Conservation (phyloP, 768 basidiomycete species). For the Tulasnella sp. region DNA sequence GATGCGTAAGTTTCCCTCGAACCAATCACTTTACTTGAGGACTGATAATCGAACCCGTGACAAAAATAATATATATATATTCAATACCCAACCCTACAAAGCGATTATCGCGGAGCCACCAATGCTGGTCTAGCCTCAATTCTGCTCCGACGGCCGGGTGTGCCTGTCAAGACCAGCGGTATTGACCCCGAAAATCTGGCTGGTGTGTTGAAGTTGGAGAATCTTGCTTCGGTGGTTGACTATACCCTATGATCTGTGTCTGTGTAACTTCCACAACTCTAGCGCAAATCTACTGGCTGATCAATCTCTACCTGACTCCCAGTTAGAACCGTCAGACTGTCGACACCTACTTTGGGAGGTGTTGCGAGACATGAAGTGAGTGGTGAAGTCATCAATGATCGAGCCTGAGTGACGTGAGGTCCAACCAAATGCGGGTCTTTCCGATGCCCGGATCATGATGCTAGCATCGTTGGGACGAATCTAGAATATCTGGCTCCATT, state of each 20-base stretch:
- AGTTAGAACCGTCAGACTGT: no score
- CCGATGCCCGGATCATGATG: no score
- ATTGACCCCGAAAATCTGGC: not conserved
- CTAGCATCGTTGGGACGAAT: no score
- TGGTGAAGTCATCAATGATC: no score
- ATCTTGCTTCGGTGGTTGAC: not conserved
- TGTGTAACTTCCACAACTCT: slow-evolving; percentile 1
- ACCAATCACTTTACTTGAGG: not conserved
- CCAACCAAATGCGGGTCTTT: no score
- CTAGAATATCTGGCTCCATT: no score
- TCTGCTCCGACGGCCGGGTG: slow-evolving; percentile 40
- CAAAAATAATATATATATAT: not conserved
- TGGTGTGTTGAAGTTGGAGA: not conserved
- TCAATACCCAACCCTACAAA: slow-evolving; percentile 23
- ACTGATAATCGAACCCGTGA: not conserved
- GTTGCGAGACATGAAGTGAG: no score
- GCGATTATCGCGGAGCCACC: slow-evolving; percentile 54
- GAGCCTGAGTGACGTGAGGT: no score
- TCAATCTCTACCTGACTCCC: no score
- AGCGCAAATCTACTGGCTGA: not conserved
- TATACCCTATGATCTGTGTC: not conserved
- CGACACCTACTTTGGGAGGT: no score
- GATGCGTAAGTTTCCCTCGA: slow-evolving; percentile 35
- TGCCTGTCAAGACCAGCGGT: not conserved
- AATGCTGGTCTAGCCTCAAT: slow-evolving; percentile 44